Evolutionary conservation across 495 filamentous ascomycete genomes (phyloP), one percentile per base, ranked within the genome.

Genomic region (Gamarada debralockiae): DNA sequence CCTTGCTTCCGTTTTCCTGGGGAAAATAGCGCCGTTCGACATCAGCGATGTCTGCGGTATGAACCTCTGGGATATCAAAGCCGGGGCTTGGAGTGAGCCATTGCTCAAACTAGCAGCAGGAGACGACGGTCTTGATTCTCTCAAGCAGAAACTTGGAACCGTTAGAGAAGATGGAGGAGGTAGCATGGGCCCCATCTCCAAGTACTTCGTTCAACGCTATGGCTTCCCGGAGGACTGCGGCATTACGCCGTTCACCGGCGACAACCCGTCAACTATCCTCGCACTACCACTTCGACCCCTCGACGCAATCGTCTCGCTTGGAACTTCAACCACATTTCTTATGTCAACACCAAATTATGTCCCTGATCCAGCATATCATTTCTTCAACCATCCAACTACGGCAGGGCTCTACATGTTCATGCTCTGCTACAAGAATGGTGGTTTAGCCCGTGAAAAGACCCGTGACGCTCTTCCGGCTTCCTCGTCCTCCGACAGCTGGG

Each of bases 381-480:
- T 92, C 73, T 89, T 95, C 75, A 89, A 92, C 70, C 87, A 93
- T 68, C 88, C 88, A 1, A 90, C 90, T 25, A 90, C 86, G 0
- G 71, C 82, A 4, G 85, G 85, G 3, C 75, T 92, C 37, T 89
- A 90, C 71, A 90, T 98, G 92, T 98, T 98, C 70, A 98, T 98
- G 93, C 85, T 98, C 24, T 98, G 93, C 75, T 98, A 97, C 75
- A 97, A 97, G 70, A 98, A 98, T 72, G 93, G 93, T 53, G 89
- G 89, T 0, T 79, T 97, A 0, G 93, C 93, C 0, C 88, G 93
- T 39, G 93, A 98, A 65, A 80, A 87, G 43, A 78, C 96, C 50
- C 85, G 92, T 25, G 87, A 98, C 64, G 76, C 68, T 59, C 65
- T 78, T 3, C 66, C 75, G 24, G 66, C 58, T 6, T 54, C 71